A percentile compares a stretch with the other conserved stretches of the same genome.
phyloP scores from a whole-genome alignment of 495 filamentous ascomycete genomes.

The Hyphodiscus hymeniophilus region DNA sequence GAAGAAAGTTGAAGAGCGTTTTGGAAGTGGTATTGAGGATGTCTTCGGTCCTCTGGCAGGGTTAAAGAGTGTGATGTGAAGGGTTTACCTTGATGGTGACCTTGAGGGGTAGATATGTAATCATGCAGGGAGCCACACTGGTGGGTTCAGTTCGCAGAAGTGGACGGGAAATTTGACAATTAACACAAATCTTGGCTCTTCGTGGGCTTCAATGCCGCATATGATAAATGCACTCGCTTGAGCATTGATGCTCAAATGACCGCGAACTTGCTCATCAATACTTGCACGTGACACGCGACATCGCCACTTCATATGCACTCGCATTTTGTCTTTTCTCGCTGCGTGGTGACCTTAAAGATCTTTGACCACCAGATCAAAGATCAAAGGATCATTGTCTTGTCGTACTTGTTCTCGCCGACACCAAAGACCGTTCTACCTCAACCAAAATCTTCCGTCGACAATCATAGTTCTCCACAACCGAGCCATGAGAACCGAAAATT shows the following conservation, averaged over 20 bases:
- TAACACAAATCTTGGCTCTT: not conserved
- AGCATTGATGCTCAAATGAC: not conserved
- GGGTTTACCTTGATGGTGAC: conserved; percentile 4
- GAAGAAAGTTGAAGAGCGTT: conserved; percentile 51
- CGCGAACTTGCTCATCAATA: conserved; percentile 7
- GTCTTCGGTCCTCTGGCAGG: conserved; percentile 1
- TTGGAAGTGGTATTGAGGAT: not conserved
- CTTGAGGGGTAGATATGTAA: too few species aligned
- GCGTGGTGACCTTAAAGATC: too few species aligned
- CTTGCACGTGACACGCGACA: conserved; percentile 1
- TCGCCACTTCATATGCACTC: too few species aligned
- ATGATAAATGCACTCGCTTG: not conserved
- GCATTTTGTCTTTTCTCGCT: too few species aligned
- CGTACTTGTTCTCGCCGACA: too few species aligned
- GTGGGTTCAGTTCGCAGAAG: not conserved
- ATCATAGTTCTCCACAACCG: too few species aligned
- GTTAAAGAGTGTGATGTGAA: conserved; percentile 3
- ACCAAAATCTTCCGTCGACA: too few species aligned
- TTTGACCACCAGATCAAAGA: too few species aligned
- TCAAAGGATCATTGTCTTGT: too few species aligned
- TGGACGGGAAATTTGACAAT: not conserved
- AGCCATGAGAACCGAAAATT: too few species aligned
- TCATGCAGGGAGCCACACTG: not conserved
- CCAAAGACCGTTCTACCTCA: too few species aligned
- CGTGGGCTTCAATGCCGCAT: not conserved